Conservation (phyloP, 2,329 filamentous ascomycete species). For the Sporothrix globosa region DNA sequence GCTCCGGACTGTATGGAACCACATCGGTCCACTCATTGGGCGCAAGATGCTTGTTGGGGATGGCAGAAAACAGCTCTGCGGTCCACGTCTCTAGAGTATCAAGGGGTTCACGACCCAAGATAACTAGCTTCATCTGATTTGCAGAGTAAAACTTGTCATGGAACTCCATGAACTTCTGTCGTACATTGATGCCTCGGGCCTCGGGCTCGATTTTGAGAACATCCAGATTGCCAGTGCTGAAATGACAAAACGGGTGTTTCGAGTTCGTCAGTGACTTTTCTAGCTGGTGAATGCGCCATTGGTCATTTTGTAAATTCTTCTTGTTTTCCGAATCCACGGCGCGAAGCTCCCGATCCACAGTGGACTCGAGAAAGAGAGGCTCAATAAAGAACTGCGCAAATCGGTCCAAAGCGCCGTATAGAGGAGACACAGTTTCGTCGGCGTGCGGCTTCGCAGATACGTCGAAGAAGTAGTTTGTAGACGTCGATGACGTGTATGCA, state of each 20-base stretch:
- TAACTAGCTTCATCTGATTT: constrained; percentile 89
- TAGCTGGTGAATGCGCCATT: constrained; percentile 84
- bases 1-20: constrained; percentile 53
- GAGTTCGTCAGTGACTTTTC: constrained; percentile 87
- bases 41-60: constrained; percentile 79
- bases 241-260: constrained; percentile 85
- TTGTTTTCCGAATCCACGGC: constrained; percentile 97
- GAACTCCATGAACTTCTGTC: constrained; percentile 90
- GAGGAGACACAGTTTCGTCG: constrained; percentile 58
- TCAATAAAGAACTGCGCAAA: constrained; percentile 94
- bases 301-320: constrained; percentile 92
- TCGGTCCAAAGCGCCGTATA: constrained; percentile 83
- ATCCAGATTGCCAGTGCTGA: constrained; percentile 86
- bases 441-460: constrained; percentile 78
- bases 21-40: constrained; percentile 59
- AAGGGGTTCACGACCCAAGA: constrained; percentile 78
- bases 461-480: constrained; percentile 98
- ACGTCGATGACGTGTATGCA: constrained; percentile 89
- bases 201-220: constrained; percentile 83
- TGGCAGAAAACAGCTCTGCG: constrained; percentile 76
- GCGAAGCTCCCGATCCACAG: constrained; percentile 81
- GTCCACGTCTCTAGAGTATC: constrained; percentile 85
- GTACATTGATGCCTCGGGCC: constrained; percentile 77
- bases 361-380: constrained; percentile 82
- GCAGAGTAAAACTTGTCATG: constrained; percentile 88